These are phyloP conservation scores for Taphrina betulina DNA, from an alignment of 1,139 yeast genomes.

Conservation along the genomic window DNA sequence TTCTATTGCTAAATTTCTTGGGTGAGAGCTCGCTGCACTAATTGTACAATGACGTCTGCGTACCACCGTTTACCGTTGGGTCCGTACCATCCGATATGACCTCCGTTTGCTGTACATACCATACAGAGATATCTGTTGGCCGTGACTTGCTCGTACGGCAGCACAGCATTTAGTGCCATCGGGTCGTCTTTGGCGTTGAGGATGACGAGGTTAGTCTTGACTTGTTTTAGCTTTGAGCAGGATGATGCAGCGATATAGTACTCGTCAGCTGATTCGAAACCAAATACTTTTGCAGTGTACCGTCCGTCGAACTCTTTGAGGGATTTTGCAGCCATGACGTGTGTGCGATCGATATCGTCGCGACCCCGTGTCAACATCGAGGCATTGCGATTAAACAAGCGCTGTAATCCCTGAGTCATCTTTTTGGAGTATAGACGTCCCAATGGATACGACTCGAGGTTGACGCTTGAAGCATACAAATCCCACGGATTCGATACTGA, in stretches of 20 bases:
- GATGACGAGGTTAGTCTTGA: constrained; percentile 66
- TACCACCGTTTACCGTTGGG: constrained; percentile 74
- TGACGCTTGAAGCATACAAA: constrained; percentile 57
- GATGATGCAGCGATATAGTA: constrained; percentile 75
- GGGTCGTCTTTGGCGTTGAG: constrained; percentile 83
- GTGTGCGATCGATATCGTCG: constrained; percentile 47
- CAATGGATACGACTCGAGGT: constrained; percentile 55
- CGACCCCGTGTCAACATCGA: constrained; percentile 47
- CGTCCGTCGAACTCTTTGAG: constrained; percentile 65
- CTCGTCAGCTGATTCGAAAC: constrained; percentile 66
- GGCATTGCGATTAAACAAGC: constrained; percentile 51
- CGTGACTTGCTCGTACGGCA: constrained; percentile 62
- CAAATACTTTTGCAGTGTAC: constrained; percentile 72
- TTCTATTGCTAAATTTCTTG: too few species aligned
- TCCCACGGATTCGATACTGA: constrained; percentile 85
- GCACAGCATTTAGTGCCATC: constrained; percentile 57
- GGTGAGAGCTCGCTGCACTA: too few species aligned
- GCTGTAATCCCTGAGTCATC: constrained; percentile 63
- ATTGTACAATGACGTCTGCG: constrained; percentile 58
- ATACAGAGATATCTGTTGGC: constrained; percentile 69
- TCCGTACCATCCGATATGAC: constrained; percentile 73
- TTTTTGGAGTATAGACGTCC: constrained; percentile 67
- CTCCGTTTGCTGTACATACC: constrained; percentile 75
- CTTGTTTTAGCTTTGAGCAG: constrained; percentile 53
- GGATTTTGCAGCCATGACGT: constrained; percentile 44